Base-by-base conservation (phyloP, 306 rosid genomes). In the Alnus glutinosa region DNA sequence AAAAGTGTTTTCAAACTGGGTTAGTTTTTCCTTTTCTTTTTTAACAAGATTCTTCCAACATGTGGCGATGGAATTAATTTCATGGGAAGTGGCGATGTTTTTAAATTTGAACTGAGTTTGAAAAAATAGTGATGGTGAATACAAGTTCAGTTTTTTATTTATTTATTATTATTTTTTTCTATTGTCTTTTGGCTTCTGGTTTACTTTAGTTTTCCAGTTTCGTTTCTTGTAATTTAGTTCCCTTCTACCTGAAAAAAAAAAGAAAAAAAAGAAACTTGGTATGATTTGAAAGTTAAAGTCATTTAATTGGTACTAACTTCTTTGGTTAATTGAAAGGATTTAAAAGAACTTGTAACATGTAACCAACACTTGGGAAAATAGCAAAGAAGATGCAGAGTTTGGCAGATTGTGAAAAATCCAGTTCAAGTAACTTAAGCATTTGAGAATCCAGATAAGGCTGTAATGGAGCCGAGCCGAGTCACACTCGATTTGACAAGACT, bases 41-140 rank as follows among this genome's bases (percentile, higher is more conserved):
- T 14, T n/a, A 44, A 37, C 16, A 18, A 18, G 8, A 73, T 11
- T 47, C 30, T 78, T 77, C 51, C 46, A 69, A 39, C 13, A n/a
- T 34, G 36, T 50, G 70, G 83, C 73, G 34, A 62, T 73, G 15
- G 28, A 10, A 39, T 78, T 75, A 76, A 16, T 62, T 55, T 55
- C 13, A 19, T 18, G 34, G 47, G 55, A 55, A 70, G 55, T 78
- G 7, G 49, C 46, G 23, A 46, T 76, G 30, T 16, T 73, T 12
- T 32, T 39, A 42, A 37, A 5, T 4, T 72, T 61, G 55, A 47
- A 73, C 34, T 69, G 18, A 70, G 52, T 23, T 42, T 19, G 16
- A 49, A 70, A 48, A 46, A 58, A 3, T 58, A 23, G 66, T 7
- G 36, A 58, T 58, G 37, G 23, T 13, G 30, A 58, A 58, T 28